Evolutionary conservation across 805 yeast species (phyloP).

Genomic region (Ogataea nitratoaversa): DNA sequence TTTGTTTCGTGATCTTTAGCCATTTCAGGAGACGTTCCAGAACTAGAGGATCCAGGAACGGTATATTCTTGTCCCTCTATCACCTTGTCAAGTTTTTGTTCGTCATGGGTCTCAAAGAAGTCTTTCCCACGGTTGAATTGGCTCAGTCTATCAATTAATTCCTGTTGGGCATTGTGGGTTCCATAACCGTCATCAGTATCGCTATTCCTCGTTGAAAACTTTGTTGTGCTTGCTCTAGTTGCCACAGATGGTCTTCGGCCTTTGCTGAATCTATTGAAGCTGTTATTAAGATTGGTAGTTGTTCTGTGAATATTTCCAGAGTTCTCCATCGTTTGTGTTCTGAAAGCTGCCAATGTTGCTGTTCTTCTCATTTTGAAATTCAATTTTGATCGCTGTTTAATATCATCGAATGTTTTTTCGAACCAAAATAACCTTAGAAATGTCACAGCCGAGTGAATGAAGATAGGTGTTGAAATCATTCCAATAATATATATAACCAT

Average conservation of each 20-base stretch:
- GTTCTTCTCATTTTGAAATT: slow-evolving; percentile 82
- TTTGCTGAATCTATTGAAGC: not conserved
- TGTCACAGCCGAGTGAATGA: slow-evolving; percentile 75
- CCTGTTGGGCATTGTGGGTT: slow-evolving; percentile 32
- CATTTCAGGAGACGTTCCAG: slow-evolving; percentile 16
- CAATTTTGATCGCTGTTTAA: slow-evolving; percentile 69
- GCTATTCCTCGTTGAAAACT: too few species aligned
- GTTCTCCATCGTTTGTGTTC: slow-evolving; percentile 27
- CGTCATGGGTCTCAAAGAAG: slow-evolving; percentile 6
- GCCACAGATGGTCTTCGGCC: not conserved
- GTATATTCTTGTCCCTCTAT: slow-evolving; percentile 14
- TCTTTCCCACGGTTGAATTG: slow-evolving; percentile 10
- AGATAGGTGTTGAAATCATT: slow-evolving; percentile 77
- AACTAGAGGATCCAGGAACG: slow-evolving; percentile 16
- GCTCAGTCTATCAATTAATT: slow-evolving; percentile 20
- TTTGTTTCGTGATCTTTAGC: slow-evolving; percentile 3
- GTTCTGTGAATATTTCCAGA: slow-evolving; percentile 3
- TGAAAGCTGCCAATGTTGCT: slow-evolving; percentile 56
- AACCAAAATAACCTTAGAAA: slow-evolving; percentile 84
- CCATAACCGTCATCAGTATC: slow-evolving; percentile 10
- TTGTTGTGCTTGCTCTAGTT: too few species aligned
- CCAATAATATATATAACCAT: slow-evolving; percentile 60
- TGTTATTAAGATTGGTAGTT: not conserved
- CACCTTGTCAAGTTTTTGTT: slow-evolving; percentile 14
- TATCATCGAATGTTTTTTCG: slow-evolving; percentile 80